Base-by-base conservation (phyloP, 768 basidiomycete species). In the Arthromyces matolae region DNA sequence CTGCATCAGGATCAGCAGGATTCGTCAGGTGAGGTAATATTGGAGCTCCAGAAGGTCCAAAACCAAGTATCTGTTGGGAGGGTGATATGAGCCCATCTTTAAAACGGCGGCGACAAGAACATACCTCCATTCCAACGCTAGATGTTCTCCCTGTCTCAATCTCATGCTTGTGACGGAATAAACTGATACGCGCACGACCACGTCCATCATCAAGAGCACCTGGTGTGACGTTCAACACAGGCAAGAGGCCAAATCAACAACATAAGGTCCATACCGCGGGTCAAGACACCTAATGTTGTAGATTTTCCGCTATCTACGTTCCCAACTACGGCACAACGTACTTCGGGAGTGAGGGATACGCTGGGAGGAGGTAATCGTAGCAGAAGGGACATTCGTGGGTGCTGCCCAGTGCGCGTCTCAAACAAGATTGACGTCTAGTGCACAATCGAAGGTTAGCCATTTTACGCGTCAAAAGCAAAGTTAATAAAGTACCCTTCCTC, bases 101-200 rank as follows among this genome's bases (percentile, higher is more conserved):
- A 8, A 8, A 35, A 14, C 32, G 33, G 33, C 27, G 6, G 8
- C 18, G 5, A 33, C 22, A 10, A 19, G 5, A 13, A 9, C 9
- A 49, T 52, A 93, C 92, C 78, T 99, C 96, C 86, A 96, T 94
- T 18, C 96, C 96, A 34, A 98, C 91, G 51, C 89, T 92, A 19
- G 89, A 93, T 0, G 96, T 99, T 42, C 96, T 73, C 5, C 95
- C 95, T 16, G 88, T 93, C 70, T 98, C 96, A 44, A 97, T 75
- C 67, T 99, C 96, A 60, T 99, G 96, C 64, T 97, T 96, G 64
- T 99, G 96, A 45, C 95, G 77, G 67, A 98, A 98, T 7, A 99
- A 71, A 3, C 85, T 83, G 4, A 97, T 87, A 43, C 95, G 87
- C 0, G 88, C 87, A 41, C 80, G 78, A 1, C 86, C 88, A 64